Evolutionary conservation across 2,329 filamentous ascomycete species (phyloP), one percentile per base, ranked within the genome.

Genomic region (Aspergillus flavus): DNA sequence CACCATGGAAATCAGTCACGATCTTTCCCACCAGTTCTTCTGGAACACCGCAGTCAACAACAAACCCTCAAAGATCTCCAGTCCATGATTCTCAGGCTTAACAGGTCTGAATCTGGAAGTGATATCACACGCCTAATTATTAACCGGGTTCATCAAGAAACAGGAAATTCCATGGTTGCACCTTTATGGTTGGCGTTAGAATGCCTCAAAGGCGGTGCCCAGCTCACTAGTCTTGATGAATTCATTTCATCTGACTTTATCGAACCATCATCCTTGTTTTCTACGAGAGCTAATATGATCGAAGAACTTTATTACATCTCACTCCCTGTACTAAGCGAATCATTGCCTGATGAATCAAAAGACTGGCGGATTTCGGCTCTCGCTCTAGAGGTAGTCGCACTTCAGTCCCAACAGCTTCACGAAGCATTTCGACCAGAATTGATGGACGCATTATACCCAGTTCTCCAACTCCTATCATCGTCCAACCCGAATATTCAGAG

Each of bases 391-490:
- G 86, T 90, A 2, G 83, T 94, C 7, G 89, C 93, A 0, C 86
- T 94, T 61, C 89, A 93, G 65, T 92, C 94, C 3, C 83, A 85
- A 30, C 86, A 86, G 21, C 82, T 91, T 43, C 85, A 87, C 23
- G 74, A 84, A 58, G 85, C 86, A 0, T 99, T 97, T 75, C 88
- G 91, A 3, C 86, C 89, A 3, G 94, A 98, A 73, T 84, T 99
- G 11, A 92, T 97, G 57, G 95, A 99, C 70, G 88, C 93, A 0
- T 81, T 99, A 14, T 99, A 97, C 75, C 94, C 95, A 0, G 84
- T 97, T n/a, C 86, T 96, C 0, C 92, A 95, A n/a, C 87, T 94
- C 57, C 82, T 99, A 19, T 93, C 93, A 4, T 94, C 93, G 3
- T 81, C 84, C 1, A 87, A 89, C 41, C 78, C 84, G 0, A 82